Evolutionary conservation across 2,329 filamentous ascomycete species (phyloP).

Genomic region (Talaromyces amestolkiae): DNA sequence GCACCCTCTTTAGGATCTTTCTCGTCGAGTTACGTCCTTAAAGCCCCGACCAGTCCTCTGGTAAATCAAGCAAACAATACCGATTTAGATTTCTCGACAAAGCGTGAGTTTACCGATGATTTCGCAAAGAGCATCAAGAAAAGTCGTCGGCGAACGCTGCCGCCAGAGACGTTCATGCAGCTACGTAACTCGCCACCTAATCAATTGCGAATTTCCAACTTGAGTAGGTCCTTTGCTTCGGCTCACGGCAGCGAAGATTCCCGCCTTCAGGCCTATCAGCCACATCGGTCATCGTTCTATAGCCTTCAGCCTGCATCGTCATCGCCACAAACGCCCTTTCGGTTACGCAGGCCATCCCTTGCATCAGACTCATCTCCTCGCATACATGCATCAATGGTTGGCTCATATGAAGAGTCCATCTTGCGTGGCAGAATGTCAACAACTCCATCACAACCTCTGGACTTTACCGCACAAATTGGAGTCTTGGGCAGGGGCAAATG

Average conservation of each 20-base stretch:
- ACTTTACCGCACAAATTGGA: conserved; percentile 93
- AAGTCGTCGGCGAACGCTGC: conserved; percentile 69
- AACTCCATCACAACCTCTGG: conserved; percentile 83
- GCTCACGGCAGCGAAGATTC: conserved; percentile 59
- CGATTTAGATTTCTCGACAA: conserved; percentile 64
- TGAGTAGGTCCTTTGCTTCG: conserved; percentile 43
- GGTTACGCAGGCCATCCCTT: conserved; percentile 65
- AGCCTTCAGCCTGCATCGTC: conserved; percentile 49
- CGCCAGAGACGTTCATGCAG: conserved; percentile 58
- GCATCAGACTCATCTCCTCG: conserved; percentile 72
- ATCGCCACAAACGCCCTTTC: conserved; percentile 36
- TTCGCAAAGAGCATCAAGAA: conserved; percentile 46
- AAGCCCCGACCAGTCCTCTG: conserved; percentile 86
- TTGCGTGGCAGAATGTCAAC: conserved; percentile 94
- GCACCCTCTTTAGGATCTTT: conserved; percentile 67
- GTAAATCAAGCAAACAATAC: conserved; percentile 85
- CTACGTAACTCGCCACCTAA: conserved; percentile 45
- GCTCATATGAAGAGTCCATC: conserved; percentile 96
- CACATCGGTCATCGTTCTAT: conserved; percentile 66
- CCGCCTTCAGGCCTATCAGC: conserved; percentile 75
- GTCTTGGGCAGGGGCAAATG: conserved; percentile 87
- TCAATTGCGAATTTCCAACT: conserved; percentile 39
- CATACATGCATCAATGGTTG: conserved; percentile 92
- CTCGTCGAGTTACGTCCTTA: conserved; percentile 76
- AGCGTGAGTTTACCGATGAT: conserved; percentile 53